Evolutionary conservation across 352 stramenopile genomes (phyloP).

Genomic region (Phytophthora sojae): DNA sequence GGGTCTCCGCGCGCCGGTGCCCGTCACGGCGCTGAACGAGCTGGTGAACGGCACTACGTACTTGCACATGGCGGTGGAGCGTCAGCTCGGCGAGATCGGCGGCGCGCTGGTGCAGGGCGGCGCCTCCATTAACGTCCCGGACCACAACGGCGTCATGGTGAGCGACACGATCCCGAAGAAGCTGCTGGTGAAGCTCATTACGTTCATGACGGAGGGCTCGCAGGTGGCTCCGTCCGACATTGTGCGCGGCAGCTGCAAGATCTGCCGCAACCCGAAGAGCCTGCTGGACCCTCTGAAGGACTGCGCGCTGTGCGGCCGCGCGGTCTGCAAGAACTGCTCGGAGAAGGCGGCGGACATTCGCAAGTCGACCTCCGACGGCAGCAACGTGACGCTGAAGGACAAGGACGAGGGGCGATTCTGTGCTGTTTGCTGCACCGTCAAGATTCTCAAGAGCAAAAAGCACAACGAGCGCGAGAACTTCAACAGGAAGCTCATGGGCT

Average conservation of each 20-base stretch:
- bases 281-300: slow-evolving; percentile 78
- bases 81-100: slow-evolving; percentile 69
- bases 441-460: slow-evolving; percentile 79
- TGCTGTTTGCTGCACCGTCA: slow-evolving; percentile 81
- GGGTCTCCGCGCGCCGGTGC: slow-evolving; percentile 7
- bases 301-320: slow-evolving; percentile 79
- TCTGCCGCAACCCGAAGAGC: slow-evolving; percentile 83
- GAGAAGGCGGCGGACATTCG: slow-evolving; percentile 80
- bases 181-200: slow-evolving; percentile 78
- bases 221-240: slow-evolving; percentile 64
- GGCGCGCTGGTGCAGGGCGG: slow-evolving; percentile 71
- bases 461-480: slow-evolving; percentile 78
- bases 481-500: slow-evolving; percentile 82
- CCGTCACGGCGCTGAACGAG: slow-evolving; percentile 59
- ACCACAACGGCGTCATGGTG: slow-evolving; percentile 81
- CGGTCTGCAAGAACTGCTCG: slow-evolving; percentile 87
- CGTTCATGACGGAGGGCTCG: slow-evolving; percentile 80
- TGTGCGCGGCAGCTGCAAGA: slow-evolving; percentile 77
- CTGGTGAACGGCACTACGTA: slow-evolving; percentile 84
- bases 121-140: slow-evolving; percentile 86
- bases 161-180: slow-evolving; percentile 83
- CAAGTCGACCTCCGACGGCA: slow-evolving; percentile 48
- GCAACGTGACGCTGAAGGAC: slow-evolving; percentile 50
- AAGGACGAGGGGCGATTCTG: slow-evolving; percentile 75
- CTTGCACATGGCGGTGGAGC: slow-evolving; percentile 84